Percentiles rank a stretch among this genome's conserved stretches.
Conservation (phyloP, 768 basidiomycete species). For the Mycena polygramma region DNA sequence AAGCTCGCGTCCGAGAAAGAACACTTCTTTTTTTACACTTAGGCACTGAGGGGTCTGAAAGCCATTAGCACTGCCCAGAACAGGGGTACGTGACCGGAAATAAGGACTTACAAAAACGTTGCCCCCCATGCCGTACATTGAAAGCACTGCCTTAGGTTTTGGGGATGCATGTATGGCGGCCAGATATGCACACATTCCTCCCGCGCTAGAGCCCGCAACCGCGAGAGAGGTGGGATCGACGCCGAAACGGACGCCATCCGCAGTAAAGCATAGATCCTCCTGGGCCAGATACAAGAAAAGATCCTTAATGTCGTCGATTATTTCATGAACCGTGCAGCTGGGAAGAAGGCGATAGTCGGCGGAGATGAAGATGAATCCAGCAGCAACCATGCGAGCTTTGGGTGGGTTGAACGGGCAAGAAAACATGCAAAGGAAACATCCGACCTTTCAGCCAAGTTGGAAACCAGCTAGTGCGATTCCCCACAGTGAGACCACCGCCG, state of each 20-base stretch:
- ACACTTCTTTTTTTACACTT: constrained; percentile 59
- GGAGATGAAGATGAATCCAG: constrained; percentile 71
- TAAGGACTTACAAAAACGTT: constrained; percentile 59
- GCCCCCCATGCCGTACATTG: constrained; percentile 76
- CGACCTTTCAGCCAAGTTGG: constrained; percentile 72
- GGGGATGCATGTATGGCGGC: constrained; percentile 69
- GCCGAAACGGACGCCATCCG: constrained; percentile 40
- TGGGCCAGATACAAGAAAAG: constrained; percentile 61
- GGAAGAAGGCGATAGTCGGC: constrained; percentile 74
- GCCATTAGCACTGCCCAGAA: no score
- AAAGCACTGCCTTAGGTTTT: constrained; percentile 66
- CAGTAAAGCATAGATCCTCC: constrained; percentile 37
- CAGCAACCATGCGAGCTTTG: constrained; percentile 59
- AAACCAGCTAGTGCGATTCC: constrained; percentile 72
- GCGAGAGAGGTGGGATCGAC: constrained; percentile 61
- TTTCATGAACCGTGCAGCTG: constrained; percentile 67
- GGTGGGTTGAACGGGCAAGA: constrained; percentile 10
- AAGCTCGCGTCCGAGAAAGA: constrained; percentile 69
- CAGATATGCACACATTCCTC: constrained; percentile 74
- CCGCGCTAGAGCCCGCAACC: constrained; percentile 71
- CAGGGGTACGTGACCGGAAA: no score
- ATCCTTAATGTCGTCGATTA: constrained; percentile 70
- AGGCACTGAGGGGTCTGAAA: constrained; percentile 58
- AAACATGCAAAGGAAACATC: constrained; percentile 24
- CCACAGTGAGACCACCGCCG: constrained; percentile 72